Percentiles rank a stretch among this genome's conserved stretches.
phyloP scores from a whole-genome alignment of 441 rosid species.

The Croton laevigatus region DNA sequence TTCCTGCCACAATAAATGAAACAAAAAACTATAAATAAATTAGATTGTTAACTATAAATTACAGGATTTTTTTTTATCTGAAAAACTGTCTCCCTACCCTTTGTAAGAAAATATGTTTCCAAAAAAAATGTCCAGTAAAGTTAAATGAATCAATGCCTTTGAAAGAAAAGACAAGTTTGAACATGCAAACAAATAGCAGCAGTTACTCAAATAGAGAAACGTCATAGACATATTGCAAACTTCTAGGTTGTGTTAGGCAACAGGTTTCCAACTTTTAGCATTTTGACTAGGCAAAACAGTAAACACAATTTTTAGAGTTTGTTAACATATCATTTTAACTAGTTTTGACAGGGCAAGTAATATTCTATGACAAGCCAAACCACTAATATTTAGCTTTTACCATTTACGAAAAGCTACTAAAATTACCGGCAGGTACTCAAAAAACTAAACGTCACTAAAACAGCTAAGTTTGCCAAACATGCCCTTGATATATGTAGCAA shows the following conservation, averaged over 20 bases:
- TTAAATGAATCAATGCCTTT: not conserved
- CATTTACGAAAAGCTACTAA: too few relatives aligned
- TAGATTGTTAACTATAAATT: constrained; percentile 1
- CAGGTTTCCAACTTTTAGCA: too few relatives aligned
- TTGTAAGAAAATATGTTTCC: not conserved
- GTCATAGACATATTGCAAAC: not conserved
- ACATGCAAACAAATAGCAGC: not conserved
- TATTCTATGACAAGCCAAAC: too few relatives aligned
- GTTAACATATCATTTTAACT: too few relatives aligned
- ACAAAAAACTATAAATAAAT: constrained; percentile 11
- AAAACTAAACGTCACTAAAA: too few relatives aligned
- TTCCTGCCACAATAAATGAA: constrained; percentile 60
- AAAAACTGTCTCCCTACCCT: not conserved
- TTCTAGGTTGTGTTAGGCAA: not conserved
- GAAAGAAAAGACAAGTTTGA: not conserved
- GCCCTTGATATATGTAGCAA: too few relatives aligned
- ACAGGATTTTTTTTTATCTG: not conserved
- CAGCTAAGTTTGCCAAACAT: too few relatives aligned
- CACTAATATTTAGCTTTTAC: too few relatives aligned
- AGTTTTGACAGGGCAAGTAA: too few relatives aligned
- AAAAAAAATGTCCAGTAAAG: not conserved
- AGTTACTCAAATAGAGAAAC: not conserved
- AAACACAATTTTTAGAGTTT: too few relatives aligned
- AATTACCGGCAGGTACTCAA: too few relatives aligned
- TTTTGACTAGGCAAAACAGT: too few relatives aligned